Percentiles rank a stretch among this genome's conserved stretches.
Evolutionary conservation across 1,284 basidiomycete species (phyloP).

Genomic region (Rhizoctonia solani): DNA sequence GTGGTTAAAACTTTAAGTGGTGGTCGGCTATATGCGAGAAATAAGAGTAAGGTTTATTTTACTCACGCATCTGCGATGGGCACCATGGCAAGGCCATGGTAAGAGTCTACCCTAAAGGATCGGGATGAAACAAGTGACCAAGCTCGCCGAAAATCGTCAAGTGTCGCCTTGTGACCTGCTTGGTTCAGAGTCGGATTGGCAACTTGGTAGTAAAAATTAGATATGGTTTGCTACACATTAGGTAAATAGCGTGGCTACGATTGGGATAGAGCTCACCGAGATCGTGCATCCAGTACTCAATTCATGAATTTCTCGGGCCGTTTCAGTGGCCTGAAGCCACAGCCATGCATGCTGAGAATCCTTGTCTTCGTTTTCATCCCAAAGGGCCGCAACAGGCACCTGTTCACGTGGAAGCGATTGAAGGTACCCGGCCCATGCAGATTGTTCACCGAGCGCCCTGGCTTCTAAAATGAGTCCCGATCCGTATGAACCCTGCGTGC

Average conservation of each 20-base stretch:
- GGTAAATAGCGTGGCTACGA: background rate
- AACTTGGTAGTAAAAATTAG: slow-evolving; percentile 9
- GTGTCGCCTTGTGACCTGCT: slow-evolving; percentile 19
- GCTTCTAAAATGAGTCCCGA: background rate
- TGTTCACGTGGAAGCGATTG: slow-evolving; percentile 59
- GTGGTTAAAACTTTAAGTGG: slow-evolving; percentile 77
- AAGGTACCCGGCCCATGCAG: slow-evolving; percentile 70
- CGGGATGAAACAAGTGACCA: slow-evolving; percentile 84
- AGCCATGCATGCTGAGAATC: slow-evolving; percentile 37
- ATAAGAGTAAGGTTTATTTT: background rate
- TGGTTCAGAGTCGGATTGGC: slow-evolving; percentile 13
- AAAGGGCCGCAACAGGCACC: slow-evolving; percentile 67
- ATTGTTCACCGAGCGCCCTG: slow-evolving; percentile 46
- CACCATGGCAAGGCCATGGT: slow-evolving; percentile 84
- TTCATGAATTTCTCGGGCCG: slow-evolving; percentile 48
- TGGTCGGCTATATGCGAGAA: background rate
- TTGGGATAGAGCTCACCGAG: slow-evolving; percentile 18
- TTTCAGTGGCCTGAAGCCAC: slow-evolving; percentile 49
- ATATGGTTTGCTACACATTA: slow-evolving; percentile 24
- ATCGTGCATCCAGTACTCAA: background rate
- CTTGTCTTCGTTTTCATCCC: slow-evolving; percentile 49
- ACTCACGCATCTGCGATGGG: slow-evolving; percentile 86
- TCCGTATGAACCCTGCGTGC: slow-evolving; percentile 42
- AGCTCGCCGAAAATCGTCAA: slow-evolving; percentile 62
- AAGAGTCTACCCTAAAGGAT: slow-evolving; percentile 85